Evolutionary conservation across 306 rosid genomes (phyloP).

Genomic region (Leucaena leucocephala): DNA sequence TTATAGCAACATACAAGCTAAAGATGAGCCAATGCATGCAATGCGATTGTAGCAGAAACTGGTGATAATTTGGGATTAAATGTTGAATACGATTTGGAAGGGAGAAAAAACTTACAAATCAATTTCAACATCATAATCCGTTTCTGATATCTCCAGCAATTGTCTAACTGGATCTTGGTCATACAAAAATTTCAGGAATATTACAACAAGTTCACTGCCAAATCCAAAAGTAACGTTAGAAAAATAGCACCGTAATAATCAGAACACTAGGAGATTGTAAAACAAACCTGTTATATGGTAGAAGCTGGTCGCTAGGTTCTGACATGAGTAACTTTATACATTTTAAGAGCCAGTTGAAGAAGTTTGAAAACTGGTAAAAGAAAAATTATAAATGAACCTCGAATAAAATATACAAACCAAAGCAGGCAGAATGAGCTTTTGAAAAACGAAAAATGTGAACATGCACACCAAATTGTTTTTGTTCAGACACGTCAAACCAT

Average conservation of each 20-base stretch:
- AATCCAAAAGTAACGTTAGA: conserved; percentile 40
- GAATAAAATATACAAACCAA: conserved; percentile 4
- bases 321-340: conserved; percentile 87
- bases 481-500: conserved; percentile 25
- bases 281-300: conserved; percentile 75
- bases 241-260: conserved; percentile 28
- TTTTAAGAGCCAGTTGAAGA: conserved; percentile 96
- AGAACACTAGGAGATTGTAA: conserved; percentile 34
- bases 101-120: conserved; percentile 67
- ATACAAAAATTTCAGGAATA: conserved; percentile 87
- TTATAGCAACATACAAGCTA: conserved; percentile 21
- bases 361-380: conserved; percentile 78
- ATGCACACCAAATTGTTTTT: conserved; percentile 12
- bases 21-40: conserved; percentile 28
- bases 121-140: conserved; percentile 62
- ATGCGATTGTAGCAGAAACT: conserved; percentile 14
- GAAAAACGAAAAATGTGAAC: not conserved
- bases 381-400: conserved; percentile 29
- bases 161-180: conserved; percentile 91
- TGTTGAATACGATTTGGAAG: not conserved
- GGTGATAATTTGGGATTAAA: conserved; percentile 25
- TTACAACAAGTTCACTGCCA: conserved; percentile 90
- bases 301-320: conserved; percentile 96
- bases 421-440: conserved; percentile 24
- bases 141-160: conserved; percentile 79